These are phyloP conservation scores for Suillus lakei DNA, from an alignment of 768 basidiomycete genomes.

Conservation along the genomic window DNA sequence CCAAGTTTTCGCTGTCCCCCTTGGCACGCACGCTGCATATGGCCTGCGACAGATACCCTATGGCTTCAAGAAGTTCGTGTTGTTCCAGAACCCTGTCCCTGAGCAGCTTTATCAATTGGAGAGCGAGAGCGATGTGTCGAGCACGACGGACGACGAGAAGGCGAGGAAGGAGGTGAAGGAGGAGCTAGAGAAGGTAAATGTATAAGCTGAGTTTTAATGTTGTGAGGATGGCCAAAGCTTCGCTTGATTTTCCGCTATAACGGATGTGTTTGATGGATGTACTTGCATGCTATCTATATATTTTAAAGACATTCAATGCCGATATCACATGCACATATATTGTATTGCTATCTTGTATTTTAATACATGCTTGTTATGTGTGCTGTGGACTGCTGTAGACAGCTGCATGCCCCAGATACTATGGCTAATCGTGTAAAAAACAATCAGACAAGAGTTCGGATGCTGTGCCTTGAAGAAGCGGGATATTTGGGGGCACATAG, in stretches of 20 bases:
- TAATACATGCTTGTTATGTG: too few species aligned
- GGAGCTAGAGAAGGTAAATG: conserved; percentile 13
- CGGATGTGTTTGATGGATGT: background rate
- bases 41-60: conserved; percentile 57
- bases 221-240: background rate
- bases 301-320: background rate
- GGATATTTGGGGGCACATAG: too few species aligned
- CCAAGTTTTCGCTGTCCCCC: conserved; percentile 59
- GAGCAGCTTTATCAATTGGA: conserved; percentile 51
- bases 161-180: conserved; percentile 14
- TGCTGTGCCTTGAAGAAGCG: too few species aligned
- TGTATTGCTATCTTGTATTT: too few species aligned
- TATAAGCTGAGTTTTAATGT: background rate
- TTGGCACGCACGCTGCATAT: conserved; percentile 58
- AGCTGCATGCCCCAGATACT: too few species aligned
- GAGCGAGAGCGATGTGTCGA: conserved; percentile 24
- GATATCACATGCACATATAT: too few species aligned
- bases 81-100: conserved; percentile 30
- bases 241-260: background rate
- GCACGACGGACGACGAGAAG: conserved; percentile 10
- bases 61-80: conserved; percentile 55
- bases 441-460: too few species aligned
- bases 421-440: too few species aligned
- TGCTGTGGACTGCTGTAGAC: too few species aligned
- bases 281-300: background rate